These are phyloP conservation scores for Helianthus annuus DNA, from an alignment of 129 eudicot species.

Conservation along the genomic window DNA sequence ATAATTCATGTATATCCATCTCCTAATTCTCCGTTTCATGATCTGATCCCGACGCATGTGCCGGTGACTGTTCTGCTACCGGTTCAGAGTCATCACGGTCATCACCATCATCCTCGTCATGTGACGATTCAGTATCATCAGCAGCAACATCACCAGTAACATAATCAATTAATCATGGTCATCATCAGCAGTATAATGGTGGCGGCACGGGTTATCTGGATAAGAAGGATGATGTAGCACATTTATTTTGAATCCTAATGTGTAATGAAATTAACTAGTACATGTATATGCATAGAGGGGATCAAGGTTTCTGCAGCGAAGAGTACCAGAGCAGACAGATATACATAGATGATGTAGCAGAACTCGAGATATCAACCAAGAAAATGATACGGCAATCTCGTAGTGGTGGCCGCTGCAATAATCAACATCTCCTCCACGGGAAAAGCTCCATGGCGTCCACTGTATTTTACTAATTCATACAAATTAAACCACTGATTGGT, in stretches of 20 bases:
- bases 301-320: slow-evolving; percentile 65
- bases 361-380: slow-evolving; percentile 39
- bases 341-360: slow-evolving; percentile 49
- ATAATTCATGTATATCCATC: slow-evolving; percentile 46
- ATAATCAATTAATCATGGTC: slow-evolving; percentile 2
- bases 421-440: neutral
- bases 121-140: slow-evolving; percentile 36
- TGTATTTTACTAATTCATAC: too few species aligned
- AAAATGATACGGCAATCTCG: slow-evolving; percentile 14
- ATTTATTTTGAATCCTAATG: neutral
- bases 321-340: slow-evolving; percentile 44
- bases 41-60: slow-evolving; percentile 33
- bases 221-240: neutral
- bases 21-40: slow-evolving; percentile 36
- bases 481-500: too few species aligned
- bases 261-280: too few species aligned
- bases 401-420: neutral
- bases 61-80: slow-evolving; percentile 29
- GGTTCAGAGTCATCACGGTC: slow-evolving; percentile 28
- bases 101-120: slow-evolving; percentile 9
- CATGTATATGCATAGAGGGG: slow-evolving; percentile 38
- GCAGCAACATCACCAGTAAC: neutral
- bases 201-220: slow-evolving; percentile 32
- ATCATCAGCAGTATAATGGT: too few species aligned
- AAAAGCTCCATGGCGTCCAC: slow-evolving; percentile 6